Conservation (phyloP, 805 yeast genomes). For the Barnettozyma pratensis region DNA sequence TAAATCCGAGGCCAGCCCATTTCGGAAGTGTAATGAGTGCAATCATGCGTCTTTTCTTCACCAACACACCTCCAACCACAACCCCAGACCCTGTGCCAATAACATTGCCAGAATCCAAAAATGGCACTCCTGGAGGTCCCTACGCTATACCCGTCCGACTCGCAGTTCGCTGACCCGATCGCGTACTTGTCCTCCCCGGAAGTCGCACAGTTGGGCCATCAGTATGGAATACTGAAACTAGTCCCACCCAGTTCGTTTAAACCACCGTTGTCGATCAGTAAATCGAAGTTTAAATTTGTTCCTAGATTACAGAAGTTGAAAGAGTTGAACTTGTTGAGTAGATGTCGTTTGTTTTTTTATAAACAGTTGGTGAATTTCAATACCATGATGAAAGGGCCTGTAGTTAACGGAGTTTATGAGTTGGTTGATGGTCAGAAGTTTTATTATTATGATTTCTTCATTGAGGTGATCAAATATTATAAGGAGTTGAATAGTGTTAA, state of each 20-base stretch:
- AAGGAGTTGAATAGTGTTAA: not conserved
- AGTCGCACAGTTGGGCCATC: slow-evolving; percentile 40
- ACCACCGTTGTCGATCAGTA: slow-evolving; percentile 51
- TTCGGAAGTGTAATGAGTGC: slow-evolving; percentile 11
- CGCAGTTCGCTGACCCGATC: slow-evolving; percentile 61
- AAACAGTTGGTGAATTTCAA: slow-evolving; percentile 57
- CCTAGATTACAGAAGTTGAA: slow-evolving; percentile 64
- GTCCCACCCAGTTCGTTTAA: slow-evolving; percentile 51
- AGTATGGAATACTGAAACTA: slow-evolving; percentile 72
- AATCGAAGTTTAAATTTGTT: slow-evolving; percentile 51
- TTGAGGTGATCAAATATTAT: slow-evolving; percentile 26
- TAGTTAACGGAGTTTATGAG: not conserved
- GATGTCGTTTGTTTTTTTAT: slow-evolving; percentile 58
- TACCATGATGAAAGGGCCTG: slow-evolving; percentile 32
- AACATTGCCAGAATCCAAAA: not conserved
- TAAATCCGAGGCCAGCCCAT: slow-evolving; percentile 3
- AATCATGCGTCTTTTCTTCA: not conserved
- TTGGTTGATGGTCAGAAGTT: slow-evolving; percentile 14
- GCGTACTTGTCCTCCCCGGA: slow-evolving; percentile 51
- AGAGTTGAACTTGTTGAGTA: slow-evolving; percentile 56
- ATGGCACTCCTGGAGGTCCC: slow-evolving; percentile 36
- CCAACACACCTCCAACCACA: not conserved
- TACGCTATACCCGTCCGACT: slow-evolving; percentile 45
- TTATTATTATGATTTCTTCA: slow-evolving; percentile 36
- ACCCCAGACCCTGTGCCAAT: not conserved